Base-by-base conservation (phyloP, 2,329 filamentous ascomycete genomes). In the Aspergillus calidoustus region DNA sequence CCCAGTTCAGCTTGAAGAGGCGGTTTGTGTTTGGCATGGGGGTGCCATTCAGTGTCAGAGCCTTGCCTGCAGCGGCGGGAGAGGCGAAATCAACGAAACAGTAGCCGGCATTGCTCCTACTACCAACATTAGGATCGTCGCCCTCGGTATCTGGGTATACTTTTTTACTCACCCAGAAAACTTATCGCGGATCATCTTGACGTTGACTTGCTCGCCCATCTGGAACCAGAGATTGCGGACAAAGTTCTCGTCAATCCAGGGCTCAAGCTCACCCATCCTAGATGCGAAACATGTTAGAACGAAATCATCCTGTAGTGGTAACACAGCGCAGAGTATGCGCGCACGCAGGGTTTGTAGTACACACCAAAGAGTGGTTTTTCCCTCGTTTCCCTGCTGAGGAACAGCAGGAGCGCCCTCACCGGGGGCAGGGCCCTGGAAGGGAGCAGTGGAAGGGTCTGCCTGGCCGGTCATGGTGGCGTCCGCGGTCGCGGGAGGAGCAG, bases 181-280 rank as follows among this genome's bases (percentile, higher is more conserved):
- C 81, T 97, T 97, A 83, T 99, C 95, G 68, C 95, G 92, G 73
- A 99, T 99, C 86, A 99, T 97, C 87, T 99, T 99, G 71, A 99
- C 95, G 72, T 97, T 97, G 72, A 99, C 95, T 66, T 89, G 89
- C 80, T 98, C 95, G 69, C 91, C 93, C 82, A 97, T 91, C 72
- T 93, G 89, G 74, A 92, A 96, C 86, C 92, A 98, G 50, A 98
- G 88, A 71, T 91, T 95, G 80, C 96, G 93, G 75, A 99, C 91
- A 79, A 98, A 99, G 81, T 94, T 96, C 83, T 99, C 95, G 72
- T 99, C 95, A 82, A 99, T 98, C 95, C 95, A 99, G 30, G 93
- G 92, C 80, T 98, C 94, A 66, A 99, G 90, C 79, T 99, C 95
- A 70, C 95, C 95, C 95, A 99, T 99, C 94, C 93, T 97, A 65